Evolutionary conservation across 2,329 filamentous ascomycete genomes (phyloP), one percentile per base, ranked within the genome.

Genomic region (Ceratocystis ficicola): DNA sequence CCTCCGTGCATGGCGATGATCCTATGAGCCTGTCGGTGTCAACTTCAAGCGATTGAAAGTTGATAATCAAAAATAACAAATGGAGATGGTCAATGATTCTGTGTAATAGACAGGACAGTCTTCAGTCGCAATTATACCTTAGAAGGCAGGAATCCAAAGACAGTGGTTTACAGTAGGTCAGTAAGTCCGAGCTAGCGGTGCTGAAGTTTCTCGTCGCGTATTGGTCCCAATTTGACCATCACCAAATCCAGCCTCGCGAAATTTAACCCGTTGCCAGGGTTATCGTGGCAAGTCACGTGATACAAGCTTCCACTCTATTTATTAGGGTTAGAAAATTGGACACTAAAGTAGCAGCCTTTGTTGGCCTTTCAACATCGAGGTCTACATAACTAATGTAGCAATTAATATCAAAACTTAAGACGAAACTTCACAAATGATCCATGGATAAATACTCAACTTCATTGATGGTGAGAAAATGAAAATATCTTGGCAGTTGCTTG

Each of bases 1-100:
- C 66, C 66, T 46, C 55, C 59, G 20, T 67, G 66, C 66, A 67
- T 67, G 15, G 28, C 50, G 63, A 63, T 28, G 36, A 36, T 63
- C 20, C 55, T 6, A n/a, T 50, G 25, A 30, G 17, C 30, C 44
- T 32, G 5, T 30, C 6, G 15, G 25, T 36, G 61, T 48, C 46
- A 48, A 30, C 30, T 28, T 44, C 12, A 36, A 20, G 20, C 28
- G 44, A 41, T 50, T 50, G 15, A 20, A n/a, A 8, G 22, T 30
- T 10, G n/a, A 63, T 25, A n/a, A n/a, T 28, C 12, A 22, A 12
- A 17, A 41, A 36, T 28, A 65, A 60, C 3, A 41, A 61, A 10
- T 17, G 22, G n/a, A 32, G 46, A n/a, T 28, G 5, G 17, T 20
- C 20, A 62, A 44, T 44, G 46, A 8, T 20, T 41, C 10, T 25